Conservation (phyloP, 1,139 yeast species). For the Yarrowia galli region DNA sequence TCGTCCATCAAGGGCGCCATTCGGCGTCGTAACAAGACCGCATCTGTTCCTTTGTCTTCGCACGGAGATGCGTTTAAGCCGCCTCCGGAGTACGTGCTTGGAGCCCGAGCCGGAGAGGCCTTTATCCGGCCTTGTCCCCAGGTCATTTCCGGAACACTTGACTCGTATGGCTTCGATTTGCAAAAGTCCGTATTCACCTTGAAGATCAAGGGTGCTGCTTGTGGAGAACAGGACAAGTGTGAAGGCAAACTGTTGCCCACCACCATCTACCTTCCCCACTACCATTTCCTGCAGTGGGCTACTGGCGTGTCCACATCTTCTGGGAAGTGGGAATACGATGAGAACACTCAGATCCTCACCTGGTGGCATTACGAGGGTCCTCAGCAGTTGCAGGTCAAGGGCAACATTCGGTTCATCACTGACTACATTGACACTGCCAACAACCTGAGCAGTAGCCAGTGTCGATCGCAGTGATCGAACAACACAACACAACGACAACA, state of each 20-base stretch:
- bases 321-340: constrained; percentile 64
- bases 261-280: constrained; percentile 67
- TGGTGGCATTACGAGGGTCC: constrained; percentile 64
- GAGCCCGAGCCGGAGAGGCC: constrained; percentile 74
- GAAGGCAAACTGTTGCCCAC: constrained; percentile 54
- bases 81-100: constrained; percentile 52
- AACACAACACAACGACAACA: too few species aligned
- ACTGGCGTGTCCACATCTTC: constrained; percentile 56
- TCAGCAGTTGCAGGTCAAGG: constrained; percentile 36
- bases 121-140: constrained; percentile 75
- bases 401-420: constrained; percentile 33
- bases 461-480: constrained; percentile 10
- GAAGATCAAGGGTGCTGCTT: constrained; percentile 50
- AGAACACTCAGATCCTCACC: constrained; percentile 61
- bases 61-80: constrained; percentile 35
- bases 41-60: constrained; percentile 3
- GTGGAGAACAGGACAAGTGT: not conserved
- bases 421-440: constrained; percentile 37
- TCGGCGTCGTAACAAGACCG: constrained; percentile 11
- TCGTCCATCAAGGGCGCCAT: constrained; percentile 29
- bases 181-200: constrained; percentile 57
- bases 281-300: constrained; percentile 65
- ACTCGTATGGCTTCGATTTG: constrained; percentile 64
- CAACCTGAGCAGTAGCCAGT: constrained; percentile 23
- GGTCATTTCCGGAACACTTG: constrained; percentile 62